phyloP scores from a whole-genome alignment of 768 basidiomycete genomes.

The Pleurotus pulmonarius region DNA sequence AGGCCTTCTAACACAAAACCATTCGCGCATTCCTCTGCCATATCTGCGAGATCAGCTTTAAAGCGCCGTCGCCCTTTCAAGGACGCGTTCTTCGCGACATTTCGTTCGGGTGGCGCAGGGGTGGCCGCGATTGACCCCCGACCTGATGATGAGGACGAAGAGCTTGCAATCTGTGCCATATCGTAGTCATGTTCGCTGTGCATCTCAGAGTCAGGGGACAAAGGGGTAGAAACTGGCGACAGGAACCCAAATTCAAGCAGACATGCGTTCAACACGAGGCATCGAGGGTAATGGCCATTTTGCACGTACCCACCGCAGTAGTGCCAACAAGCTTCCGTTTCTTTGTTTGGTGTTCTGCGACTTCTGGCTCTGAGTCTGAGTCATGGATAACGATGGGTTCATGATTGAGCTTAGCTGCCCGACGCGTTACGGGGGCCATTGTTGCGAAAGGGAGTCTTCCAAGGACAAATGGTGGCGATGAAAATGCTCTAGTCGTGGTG shows the following conservation, averaged over 20 bases:
- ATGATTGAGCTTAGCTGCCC: neutral
- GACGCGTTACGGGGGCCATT: neutral
- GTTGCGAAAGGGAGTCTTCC: neutral
- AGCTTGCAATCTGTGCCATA: no score
- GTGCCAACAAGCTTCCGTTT: slow-evolving; percentile 11
- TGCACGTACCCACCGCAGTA: slow-evolving; percentile 18
- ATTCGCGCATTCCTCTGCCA: slow-evolving; percentile 31
- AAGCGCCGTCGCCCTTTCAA: slow-evolving; percentile 58
- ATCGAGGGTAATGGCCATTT: slow-evolving; percentile 7
- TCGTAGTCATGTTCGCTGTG: neutral
- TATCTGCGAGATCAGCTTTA: slow-evolving; percentile 50
- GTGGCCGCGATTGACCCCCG: no score
- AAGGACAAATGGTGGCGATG: no score
- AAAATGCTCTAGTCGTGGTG: no score
- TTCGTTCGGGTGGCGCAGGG: neutral
- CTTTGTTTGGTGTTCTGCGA: neutral
- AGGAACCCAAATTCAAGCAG: slow-evolving; percentile 4
- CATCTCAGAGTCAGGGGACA: neutral
- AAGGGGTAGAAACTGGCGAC: neutral
- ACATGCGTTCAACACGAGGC: slow-evolving; percentile 10
- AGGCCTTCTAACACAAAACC: slow-evolving; percentile 35
- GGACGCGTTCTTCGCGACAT: slow-evolving; percentile 30
- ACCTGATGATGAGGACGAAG: no score
- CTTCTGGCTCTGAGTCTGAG: slow-evolving; percentile 17
- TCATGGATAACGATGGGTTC: slow-evolving; percentile 14